Evolutionary conservation across 768 basidiomycete genomes (phyloP), one percentile per base, ranked within the genome.

Genomic region (Amanita pallidorosea): DNA sequence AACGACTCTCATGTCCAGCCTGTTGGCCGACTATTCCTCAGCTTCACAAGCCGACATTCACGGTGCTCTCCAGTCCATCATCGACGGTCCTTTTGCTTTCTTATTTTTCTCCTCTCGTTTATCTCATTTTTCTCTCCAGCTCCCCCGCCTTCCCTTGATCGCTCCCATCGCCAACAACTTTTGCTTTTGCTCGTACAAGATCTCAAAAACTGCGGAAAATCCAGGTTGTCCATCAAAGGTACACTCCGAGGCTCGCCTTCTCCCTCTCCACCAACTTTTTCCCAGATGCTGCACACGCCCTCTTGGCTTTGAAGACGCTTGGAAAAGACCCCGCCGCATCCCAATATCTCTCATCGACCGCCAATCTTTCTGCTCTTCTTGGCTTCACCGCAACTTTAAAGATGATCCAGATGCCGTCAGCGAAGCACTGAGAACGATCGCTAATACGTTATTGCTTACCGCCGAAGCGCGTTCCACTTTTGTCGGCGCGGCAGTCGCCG

Each of bases 401-500:
- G 75, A 80, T 49, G 73, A 79, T 36, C 60, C 62, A 2, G 81
- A 82, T 11, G 82, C 81, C 2, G 70, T 76, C 3, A 77, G 74
- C 40, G 85, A 89, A 66, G 84, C 85, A 1, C 69, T 90, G 41
- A 73, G 85, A 49, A 87, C 78, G 47, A 72, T 90, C 22, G 90
- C 91, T 7, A 94, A 94, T 61, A 77, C 86, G 0, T 65, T 92
- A 3, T 73, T 91, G 17, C 74, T 90, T 51, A 68, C 83, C 46
- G 83, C 85, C 53, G 60, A 65, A 12, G 80, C 82, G 2, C 77
- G 88, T 46, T 60, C 63, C 17, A 77, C 75, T 0, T 79, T 85
- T 57, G 60, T 85, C 25, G 66, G 64, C 44, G 69, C 73, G 42
- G 75, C 77, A 2, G 82, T 88, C 7, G 75, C 74, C 33, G 88